These are phyloP conservation scores for Pseudovirgaria hyperparasitica DNA, from an alignment of 2,329 filamentous ascomycete species.

Conservation along the genomic window DNA sequence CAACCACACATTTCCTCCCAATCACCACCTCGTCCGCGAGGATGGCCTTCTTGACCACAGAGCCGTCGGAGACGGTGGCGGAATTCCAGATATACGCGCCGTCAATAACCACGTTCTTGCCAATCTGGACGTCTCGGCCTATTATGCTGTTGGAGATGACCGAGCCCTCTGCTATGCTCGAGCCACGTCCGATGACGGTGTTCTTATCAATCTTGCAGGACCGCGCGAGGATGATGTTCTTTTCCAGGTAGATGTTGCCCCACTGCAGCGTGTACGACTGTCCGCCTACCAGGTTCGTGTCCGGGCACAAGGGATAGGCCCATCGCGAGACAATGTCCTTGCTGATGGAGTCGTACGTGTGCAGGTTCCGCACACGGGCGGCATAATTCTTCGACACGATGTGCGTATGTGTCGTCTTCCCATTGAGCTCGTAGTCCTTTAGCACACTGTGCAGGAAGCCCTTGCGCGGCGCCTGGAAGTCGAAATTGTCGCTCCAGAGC, in stretches of 20 bases:
- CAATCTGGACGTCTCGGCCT: slow-evolving; percentile 75
- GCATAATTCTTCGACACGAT: slow-evolving; percentile 75
- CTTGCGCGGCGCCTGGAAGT: slow-evolving; percentile 79
- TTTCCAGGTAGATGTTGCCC: slow-evolving; percentile 64
- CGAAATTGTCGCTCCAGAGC: slow-evolving; percentile 94
- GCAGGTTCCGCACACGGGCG: slow-evolving; percentile 71
- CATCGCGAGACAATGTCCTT: slow-evolving; percentile 77
- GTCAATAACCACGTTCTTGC: slow-evolving; percentile 66
- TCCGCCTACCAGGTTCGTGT: slow-evolving; percentile 68
- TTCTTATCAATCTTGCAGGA: slow-evolving; percentile 56
- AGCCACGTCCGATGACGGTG: slow-evolving; percentile 65
- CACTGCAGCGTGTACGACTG: slow-evolving; percentile 63
- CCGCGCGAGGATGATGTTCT: slow-evolving; percentile 59
- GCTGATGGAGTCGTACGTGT: slow-evolving; percentile 80
- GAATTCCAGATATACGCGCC: slow-evolving; percentile 85
- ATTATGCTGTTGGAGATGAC: slow-evolving; percentile 65
- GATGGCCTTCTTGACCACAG: slow-evolving; percentile 58
- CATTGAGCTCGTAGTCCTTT: slow-evolving; percentile 94
- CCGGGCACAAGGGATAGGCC: slow-evolving; percentile 80
- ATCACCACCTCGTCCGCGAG: slow-evolving; percentile 61
- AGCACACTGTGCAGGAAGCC: slow-evolving; percentile 87
- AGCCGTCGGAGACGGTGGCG: slow-evolving; percentile 61
- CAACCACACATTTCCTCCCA: slow-evolving; percentile 57
- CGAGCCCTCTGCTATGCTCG: slow-evolving; percentile 60
- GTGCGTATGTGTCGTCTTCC: slow-evolving; percentile 90